Conservation (phyloP, 2,329 filamentous ascomycete genomes). For the Sporothrix protearum region DNA sequence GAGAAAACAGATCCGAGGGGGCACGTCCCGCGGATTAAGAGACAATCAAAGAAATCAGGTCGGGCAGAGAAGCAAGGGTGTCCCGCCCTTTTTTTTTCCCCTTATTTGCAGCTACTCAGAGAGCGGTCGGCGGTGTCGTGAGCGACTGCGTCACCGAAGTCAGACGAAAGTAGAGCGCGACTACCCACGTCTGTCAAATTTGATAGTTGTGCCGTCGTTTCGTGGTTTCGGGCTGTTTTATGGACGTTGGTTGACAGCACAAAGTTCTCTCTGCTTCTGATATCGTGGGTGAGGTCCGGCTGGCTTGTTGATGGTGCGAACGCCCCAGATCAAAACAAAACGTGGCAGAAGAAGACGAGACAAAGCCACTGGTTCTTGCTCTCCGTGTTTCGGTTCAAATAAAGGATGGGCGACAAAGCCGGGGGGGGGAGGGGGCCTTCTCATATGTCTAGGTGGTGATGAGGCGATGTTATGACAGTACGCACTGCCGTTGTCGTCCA, state of each 20-base stretch:
- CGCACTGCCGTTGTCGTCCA: constrained; percentile 10
- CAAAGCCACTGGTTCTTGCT: neutral
- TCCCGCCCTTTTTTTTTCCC: neutral
- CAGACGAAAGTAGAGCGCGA: neutral
- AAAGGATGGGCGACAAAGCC: constrained; percentile 14
- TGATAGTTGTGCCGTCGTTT: neutral
- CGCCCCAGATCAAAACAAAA: neutral
- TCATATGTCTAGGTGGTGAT: constrained; percentile 9
- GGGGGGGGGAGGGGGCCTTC: constrained; percentile 8
- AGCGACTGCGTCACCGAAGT: neutral
- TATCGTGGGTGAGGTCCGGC: neutral
- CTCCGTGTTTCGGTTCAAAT: constrained; percentile 21
- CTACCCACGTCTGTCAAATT: neutral
- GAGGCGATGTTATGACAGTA: neutral
- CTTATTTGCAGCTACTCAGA: neutral
- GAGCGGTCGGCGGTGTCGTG: neutral
- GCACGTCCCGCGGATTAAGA: neutral
- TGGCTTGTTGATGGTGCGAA: neutral
- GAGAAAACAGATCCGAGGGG: neutral
- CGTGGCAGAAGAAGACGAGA: neutral
- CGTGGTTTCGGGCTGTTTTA: neutral
- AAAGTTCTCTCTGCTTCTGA: neutral
- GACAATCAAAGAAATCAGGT: constrained; percentile 1
- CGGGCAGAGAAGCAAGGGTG: constrained; percentile 2
- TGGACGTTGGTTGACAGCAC: neutral